These are phyloP conservation scores for Candida easanensis DNA, from an alignment of 805 yeast species.

Conservation along the genomic window DNA sequence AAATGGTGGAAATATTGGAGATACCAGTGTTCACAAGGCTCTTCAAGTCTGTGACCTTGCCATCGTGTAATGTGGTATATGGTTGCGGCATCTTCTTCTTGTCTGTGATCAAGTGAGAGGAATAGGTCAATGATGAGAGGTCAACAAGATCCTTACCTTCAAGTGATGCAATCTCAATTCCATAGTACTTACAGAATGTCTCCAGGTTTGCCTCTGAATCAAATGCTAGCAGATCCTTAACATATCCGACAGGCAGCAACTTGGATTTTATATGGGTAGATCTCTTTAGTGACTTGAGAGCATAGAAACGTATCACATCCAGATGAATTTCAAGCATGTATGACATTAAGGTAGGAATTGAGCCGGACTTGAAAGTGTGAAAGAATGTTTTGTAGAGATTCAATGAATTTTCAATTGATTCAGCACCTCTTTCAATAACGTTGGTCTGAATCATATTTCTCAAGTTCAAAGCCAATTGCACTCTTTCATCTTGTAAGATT, in stretches of 20 bases:
- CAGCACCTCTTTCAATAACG: slow-evolving; percentile 50
- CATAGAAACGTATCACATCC: slow-evolving; percentile 74
- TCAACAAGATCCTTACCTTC: slow-evolving; percentile 39
- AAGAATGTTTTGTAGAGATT: slow-evolving; percentile 66
- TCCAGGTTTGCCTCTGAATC: slow-evolving; percentile 53
- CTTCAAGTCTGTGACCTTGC: slow-evolving; percentile 32
- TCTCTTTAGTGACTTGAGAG: slow-evolving; percentile 61
- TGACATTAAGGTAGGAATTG: slow-evolving; percentile 63
- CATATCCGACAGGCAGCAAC: slow-evolving; percentile 49
- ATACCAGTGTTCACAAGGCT: slow-evolving; percentile 31
- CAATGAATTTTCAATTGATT: slow-evolving; percentile 52
- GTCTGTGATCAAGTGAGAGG: slow-evolving; percentile 34
- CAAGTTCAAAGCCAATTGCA: slow-evolving; percentile 71
- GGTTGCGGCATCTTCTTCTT: slow-evolving; percentile 46
- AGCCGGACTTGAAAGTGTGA: slow-evolving; percentile 44
- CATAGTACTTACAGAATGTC: slow-evolving; percentile 62
- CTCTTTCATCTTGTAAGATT: slow-evolving; percentile 49
- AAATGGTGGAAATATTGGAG: slow-evolving; percentile 5
- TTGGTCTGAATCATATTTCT: slow-evolving; percentile 64
- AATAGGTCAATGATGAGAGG: slow-evolving; percentile 38
- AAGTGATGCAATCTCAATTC: slow-evolving; percentile 40
- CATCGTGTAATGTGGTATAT: slow-evolving; percentile 41
- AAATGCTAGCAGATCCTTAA: slow-evolving; percentile 60
- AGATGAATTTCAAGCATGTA: slow-evolving; percentile 78
- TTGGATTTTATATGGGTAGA: slow-evolving; percentile 70